These are phyloP conservation scores for Elsinoe australis DNA, from an alignment of 2,329 filamentous ascomycete genomes.

Conservation along the genomic window DNA sequence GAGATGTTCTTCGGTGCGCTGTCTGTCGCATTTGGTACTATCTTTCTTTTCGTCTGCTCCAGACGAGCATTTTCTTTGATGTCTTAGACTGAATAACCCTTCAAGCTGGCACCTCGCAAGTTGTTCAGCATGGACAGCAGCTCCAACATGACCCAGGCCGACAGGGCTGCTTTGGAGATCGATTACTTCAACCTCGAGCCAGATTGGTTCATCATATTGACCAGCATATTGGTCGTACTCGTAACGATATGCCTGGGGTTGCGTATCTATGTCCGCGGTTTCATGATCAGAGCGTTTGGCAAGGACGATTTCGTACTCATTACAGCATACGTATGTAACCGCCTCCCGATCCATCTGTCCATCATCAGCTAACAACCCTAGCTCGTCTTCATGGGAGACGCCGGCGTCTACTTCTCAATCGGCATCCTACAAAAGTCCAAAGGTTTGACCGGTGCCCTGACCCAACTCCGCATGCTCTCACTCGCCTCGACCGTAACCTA, in stretches of 20 bases:
- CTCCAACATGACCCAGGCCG: neutral
- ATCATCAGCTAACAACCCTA: neutral
- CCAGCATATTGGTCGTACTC: conserved; percentile 15
- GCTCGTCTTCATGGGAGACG: conserved; percentile 18
- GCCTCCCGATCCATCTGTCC: neutral
- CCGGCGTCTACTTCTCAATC: conserved; percentile 9
- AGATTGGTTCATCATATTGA: conserved; percentile 13
- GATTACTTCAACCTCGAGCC: conserved; percentile 12
- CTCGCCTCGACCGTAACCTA: conserved; percentile 16
- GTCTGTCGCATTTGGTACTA: neutral
- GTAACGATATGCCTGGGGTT: conserved; percentile 14
- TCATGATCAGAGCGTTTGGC: conserved; percentile 18
- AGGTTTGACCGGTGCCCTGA: conserved; percentile 11
- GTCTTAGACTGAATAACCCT: neutral
- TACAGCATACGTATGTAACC: conserved; percentile 7
- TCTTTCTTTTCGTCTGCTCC: neutral
- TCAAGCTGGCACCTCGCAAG: neutral
- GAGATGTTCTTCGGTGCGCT: too few relatives aligned
- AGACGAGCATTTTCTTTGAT: neutral
- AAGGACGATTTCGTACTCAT: conserved; percentile 19
- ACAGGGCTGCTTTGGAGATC: conserved; percentile 11
- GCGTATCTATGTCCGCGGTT: conserved; percentile 17
- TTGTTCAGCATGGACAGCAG: neutral
- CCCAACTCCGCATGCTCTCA: conserved; percentile 8
- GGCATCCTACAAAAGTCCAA: conserved; percentile 15